Evolutionary conservation across 2,329 filamentous ascomycete species (phyloP), one percentile per base, ranked within the genome.

Genomic region (Aspergillus pseudoviridinutans): DNA sequence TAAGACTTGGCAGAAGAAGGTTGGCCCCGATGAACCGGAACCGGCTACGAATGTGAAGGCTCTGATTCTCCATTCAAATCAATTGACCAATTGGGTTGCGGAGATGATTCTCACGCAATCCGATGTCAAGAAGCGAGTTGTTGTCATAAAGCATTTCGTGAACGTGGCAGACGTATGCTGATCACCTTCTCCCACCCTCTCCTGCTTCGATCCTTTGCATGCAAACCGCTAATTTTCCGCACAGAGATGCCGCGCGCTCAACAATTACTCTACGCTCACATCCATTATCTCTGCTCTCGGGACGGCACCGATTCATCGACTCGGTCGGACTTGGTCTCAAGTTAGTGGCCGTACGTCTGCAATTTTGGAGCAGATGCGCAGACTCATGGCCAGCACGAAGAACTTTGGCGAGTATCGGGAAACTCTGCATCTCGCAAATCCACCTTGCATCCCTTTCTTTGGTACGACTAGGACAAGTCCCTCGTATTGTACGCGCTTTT

Each of bases 1-100:
- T 78, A 99, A 99, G 81, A 97, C 92, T 4, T 99, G 94, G 94
- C 92, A 96, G 76, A 97, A 95, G 83, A 97, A 97, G 79, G 82
- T 95, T 58, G 84, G 79, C 8, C 89, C 92, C 35, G 72, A 74
- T 49, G 88, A 88, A 59, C 66, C 71, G 2, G 92, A 96, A 68
- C 90, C 92, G 35, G 92, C 94, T 9, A 86, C 91, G 0, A 97
- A 99, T 67, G 91, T 99, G 65, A 97, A 97, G 77, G 90, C 92
- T 9, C 82, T 99, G 61, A 99, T 99, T 76, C 81, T 97, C 53
- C 94, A 99, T 76, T 97, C 94, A 0, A 99, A 99, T 70, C 93
- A 97, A 74, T 87, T 99, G 81, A 99, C 94, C 5, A 99, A 97
- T 72, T 99, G 94, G 94, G 94, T 97, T 52, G 94, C 94, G 29